Evolutionary conservation across 2,329 filamentous ascomycete species (phyloP), one percentile per base, ranked within the genome.

Genomic region (Diaporthe sp.): DNA sequence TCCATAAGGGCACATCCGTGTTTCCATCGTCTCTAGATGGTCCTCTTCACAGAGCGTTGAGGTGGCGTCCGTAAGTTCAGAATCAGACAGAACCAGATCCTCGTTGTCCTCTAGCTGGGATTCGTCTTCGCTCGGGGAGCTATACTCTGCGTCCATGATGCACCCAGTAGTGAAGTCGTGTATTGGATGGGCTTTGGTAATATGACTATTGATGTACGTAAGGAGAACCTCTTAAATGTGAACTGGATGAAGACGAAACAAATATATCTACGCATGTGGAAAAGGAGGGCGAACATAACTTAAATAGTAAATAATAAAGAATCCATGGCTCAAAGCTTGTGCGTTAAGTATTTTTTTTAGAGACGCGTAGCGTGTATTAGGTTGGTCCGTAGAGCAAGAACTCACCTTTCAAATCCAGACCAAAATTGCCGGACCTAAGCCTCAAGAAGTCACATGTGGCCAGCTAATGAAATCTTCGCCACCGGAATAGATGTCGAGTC

Each of bases 1-100:
- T 13, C 54, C 54, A n/a, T 57, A 35, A 35, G 54, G 30, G 9
- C 54, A 57, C 17, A 35, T 3, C 7, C 30, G 19, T 57, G 15
- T 35, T 8, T 30, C 2, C 28, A n/a, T 57, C 17, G 17, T 22
- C 28, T 35, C 9, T n/a, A 13, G 17, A 3, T 4, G 10, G 7
- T 30, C 30, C 1, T 57, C 5, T 5, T 57, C 12, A 22, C 19
- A 15, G 4, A 35, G 19, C 1, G 0, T 0, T 12, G 30, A 9
- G 54, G 54, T 35, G 17, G 22, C 54, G 7, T 57, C 17, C 9
- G 10, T 22, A 10, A 19, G 13, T 10, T 5, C 17, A 12, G 19
- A 30, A 19, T 19, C 30, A 8, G 15, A 8, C 25, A 8, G 13
- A 54, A 30, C 13, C 5, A 19, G 9, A 8, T n/a, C 8, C 35